Conservation (phyloP, 331 rosid species). For the Erythrophleum ivorense region DNA sequence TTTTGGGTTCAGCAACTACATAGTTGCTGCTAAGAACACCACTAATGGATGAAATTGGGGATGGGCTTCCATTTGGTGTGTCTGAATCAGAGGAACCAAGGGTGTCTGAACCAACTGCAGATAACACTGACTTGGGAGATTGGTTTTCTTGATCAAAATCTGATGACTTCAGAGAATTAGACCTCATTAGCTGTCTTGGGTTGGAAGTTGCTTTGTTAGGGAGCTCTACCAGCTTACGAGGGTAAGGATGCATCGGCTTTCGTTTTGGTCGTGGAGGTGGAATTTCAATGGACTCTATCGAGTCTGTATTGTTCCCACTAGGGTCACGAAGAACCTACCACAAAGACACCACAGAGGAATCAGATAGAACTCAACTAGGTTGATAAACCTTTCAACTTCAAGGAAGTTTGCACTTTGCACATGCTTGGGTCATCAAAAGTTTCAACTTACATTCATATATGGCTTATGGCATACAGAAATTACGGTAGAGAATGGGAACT, state of each 20-base stretch:
- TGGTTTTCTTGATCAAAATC: slow-evolving; percentile 64
- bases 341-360: slow-evolving; percentile 31
- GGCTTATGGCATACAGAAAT: slow-evolving; percentile 36
- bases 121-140: slow-evolving; percentile 77
- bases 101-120: slow-evolving; percentile 54
- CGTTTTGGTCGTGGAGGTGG: slow-evolving; percentile 92
- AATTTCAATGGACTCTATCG: slow-evolving; percentile 66
- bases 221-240: slow-evolving; percentile 65
- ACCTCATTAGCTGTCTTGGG: slow-evolving; percentile 49
- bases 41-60: slow-evolving; percentile 65
- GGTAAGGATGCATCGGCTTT: slow-evolving; percentile 89
- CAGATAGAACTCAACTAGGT: slow-evolving; percentile 19
- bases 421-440: slow-evolving; percentile 33
- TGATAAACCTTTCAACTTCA: slow-evolving; percentile 30
- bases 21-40: slow-evolving; percentile 39
- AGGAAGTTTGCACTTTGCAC: slow-evolving; percentile 40
- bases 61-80: slow-evolving; percentile 53
- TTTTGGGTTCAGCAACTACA: slow-evolving; percentile 46
- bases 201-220: slow-evolving; percentile 39
- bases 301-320: slow-evolving; percentile 42
- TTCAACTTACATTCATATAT: slow-evolving; percentile 35
- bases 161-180: slow-evolving; percentile 54
- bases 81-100: slow-evolving; percentile 59
- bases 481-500: slow-evolving; percentile 44
- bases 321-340: slow-evolving; percentile 61